Evolutionary conservation across 2,329 filamentous ascomycete genomes (phyloP), one percentile per base, ranked within the genome.

Genomic region (Leptographium galeiforme): DNA sequence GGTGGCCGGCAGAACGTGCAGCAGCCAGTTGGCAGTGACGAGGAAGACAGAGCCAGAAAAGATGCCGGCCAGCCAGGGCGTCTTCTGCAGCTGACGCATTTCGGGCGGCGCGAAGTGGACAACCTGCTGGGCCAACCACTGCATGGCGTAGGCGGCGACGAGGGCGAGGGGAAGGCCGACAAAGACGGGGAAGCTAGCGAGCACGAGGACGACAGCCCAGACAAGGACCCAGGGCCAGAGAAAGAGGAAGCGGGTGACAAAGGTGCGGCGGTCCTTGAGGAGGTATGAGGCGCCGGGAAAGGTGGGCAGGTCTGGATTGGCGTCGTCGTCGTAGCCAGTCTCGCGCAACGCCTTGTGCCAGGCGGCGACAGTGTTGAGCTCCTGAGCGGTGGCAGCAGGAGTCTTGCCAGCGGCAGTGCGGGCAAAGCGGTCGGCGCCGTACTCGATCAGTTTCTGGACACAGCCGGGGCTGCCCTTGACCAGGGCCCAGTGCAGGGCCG

Each of bases 371-470:
- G 89, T 94, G 65, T 93, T 94, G 75, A 98, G 90, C 67, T 97
- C 93, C 60, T 82, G 77, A 1, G 93, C 91, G 10, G 90, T 94
- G 52, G 84, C 78, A 0, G 84, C 79, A 0, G 93, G 93, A 8
- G 89, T 93, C 75, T 98, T 97, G 57, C 91, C 91, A 48, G 89
- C 87, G 52, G 82, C 78, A 33, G 90, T 96, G 70, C 89, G 85
- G 40, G 87, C 89, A 64, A 95, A 97, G 47, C 93, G 81, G 69
- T 98, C 93, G 32, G 90, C 84, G 48, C 93, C 94, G 66, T 96
- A 96, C 71, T 98, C 93, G 60, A 98, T 79, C 46, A 98, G 75
- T 69, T 96, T 97, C 65, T 94, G 83, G 58, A 98, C 86, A 66
- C 90, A 96, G 12, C 83, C 83, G 56, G 87, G 80, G 49, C 85